These are phyloP conservation scores for Leccinum rimulosum DNA, from an alignment of 768 basidiomycete genomes.

Conservation along the genomic window DNA sequence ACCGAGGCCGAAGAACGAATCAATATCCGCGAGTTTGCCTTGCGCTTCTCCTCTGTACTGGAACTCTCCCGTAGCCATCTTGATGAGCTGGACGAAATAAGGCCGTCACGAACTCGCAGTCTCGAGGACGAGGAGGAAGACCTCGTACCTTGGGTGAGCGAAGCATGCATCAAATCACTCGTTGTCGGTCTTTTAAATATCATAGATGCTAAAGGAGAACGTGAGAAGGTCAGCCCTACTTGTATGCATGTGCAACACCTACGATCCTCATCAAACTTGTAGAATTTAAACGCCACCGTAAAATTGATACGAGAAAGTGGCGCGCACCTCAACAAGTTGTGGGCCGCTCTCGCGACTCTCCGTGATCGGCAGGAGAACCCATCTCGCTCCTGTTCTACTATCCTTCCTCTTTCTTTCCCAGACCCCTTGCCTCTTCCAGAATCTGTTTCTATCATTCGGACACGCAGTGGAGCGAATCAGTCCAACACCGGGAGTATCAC, in stretches of 20 bases:
- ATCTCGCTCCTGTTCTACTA: conserved; percentile 11
- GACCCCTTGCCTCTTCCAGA: conserved; percentile 59
- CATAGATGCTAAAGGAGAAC: conserved; percentile 43
- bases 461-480: conserved; percentile 42
- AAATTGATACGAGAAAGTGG: conserved; percentile 54
- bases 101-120: conserved; percentile 31
- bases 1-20: conserved; percentile 59
- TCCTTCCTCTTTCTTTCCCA: conserved; percentile 40
- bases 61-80: conserved; percentile 50
- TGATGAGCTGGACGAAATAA: conserved; percentile 63
- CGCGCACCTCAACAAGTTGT: conserved; percentile 60
- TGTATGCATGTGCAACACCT: background rate
- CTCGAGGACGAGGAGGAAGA: conserved; percentile 38
- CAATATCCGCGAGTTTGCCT: conserved; percentile 69
- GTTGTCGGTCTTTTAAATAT: conserved; percentile 60
- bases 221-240: conserved; percentile 27
- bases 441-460: conserved; percentile 38
- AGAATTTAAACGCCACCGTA: conserved; percentile 35
- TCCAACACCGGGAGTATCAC: conserved; percentile 28
- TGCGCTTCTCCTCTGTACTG: conserved; percentile 57
- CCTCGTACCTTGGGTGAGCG: conserved; percentile 58
- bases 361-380: conserved; percentile 35
- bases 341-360: conserved; percentile 51
- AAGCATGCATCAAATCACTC: conserved; percentile 60
- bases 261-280: conserved; percentile 1